These are phyloP conservation scores for Bruguiera sexangula DNA, from an alignment of 345 rosid genomes.

Conservation along the genomic window DNA sequence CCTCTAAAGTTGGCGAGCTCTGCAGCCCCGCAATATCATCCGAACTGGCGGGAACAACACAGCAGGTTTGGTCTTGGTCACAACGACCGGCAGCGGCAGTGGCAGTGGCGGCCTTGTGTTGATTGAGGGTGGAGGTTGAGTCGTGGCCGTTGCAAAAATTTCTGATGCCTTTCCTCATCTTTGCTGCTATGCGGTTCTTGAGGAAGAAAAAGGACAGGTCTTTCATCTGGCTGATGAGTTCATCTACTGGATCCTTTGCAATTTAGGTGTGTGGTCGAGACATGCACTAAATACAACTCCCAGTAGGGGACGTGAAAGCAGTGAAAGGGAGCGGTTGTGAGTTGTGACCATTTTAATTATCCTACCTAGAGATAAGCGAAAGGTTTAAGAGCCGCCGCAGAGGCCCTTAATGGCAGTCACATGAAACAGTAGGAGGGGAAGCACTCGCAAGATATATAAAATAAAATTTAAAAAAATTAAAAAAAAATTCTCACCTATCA, in stretches of 20 bases:
- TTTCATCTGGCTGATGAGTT: conserved; percentile 36
- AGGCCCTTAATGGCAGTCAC: conserved; percentile 20
- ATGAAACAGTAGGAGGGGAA: conserved; percentile 13
- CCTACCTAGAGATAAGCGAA: no score
- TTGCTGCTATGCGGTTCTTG: conserved; percentile 56
- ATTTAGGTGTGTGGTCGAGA: no score
- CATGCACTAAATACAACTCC: no score
- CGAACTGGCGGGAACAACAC: no score
- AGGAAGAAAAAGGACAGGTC: conserved; percentile 65
- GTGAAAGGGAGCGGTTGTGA: conserved; percentile 23
- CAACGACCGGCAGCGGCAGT: no score
- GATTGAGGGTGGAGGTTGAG: conserved; percentile 75
- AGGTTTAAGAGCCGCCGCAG: no score
- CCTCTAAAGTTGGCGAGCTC: conserved; percentile 52
- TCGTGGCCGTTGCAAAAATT: conserved; percentile 55
- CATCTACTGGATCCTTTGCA: no score
- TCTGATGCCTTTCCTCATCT: conserved; percentile 65
- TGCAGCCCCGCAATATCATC: neutral
- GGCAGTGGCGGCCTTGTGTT: conserved; percentile 6
- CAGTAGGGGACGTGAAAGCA: neutral
- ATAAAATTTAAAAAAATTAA: no score
- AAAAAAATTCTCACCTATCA: no score
- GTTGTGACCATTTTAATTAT: no score
- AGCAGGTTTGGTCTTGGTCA: no score
- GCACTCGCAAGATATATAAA: no score